phyloP scores from a whole-genome alignment of 1,284 basidiomycete genomes.

The Cronartium ribicola region DNA sequence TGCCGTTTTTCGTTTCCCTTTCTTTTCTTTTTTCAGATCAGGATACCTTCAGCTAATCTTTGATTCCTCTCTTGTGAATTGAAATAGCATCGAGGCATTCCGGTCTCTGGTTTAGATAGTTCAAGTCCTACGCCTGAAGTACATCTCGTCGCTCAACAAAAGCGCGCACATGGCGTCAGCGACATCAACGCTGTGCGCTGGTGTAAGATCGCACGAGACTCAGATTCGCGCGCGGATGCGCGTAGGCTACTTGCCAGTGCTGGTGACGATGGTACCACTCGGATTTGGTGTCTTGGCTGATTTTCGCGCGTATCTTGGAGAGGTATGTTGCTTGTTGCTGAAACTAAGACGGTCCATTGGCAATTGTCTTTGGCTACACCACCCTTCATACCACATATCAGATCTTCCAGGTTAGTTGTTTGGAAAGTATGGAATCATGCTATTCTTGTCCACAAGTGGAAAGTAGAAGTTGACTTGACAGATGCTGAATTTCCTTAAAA shows the following conservation, averaged over 20 bases:
- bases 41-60: slow-evolving; percentile 43
- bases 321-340: too few species aligned
- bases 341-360: too few species aligned
- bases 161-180: slow-evolving; percentile 65
- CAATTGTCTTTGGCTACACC: too few species aligned
- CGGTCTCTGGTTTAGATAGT: slow-evolving; percentile 46
- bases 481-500: too few species aligned
- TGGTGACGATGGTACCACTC: slow-evolving; percentile 70
- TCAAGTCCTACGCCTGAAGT: slow-evolving; percentile 45
- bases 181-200: slow-evolving; percentile 75
- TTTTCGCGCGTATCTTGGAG: too few species aligned
- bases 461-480: too few species aligned
- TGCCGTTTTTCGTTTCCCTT: slow-evolving; percentile 21
- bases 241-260: slow-evolving; percentile 67
- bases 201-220: slow-evolving; percentile 55
- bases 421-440: too few species aligned
- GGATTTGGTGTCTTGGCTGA: slow-evolving; percentile 59
- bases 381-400: too few species aligned
- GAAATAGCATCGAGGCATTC: slow-evolving; percentile 41
- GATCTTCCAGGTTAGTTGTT: too few species aligned
- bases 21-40: not conserved
- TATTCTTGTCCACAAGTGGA: too few species aligned
- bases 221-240: slow-evolving; percentile 53
- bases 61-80: not conserved
- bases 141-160: slow-evolving; percentile 53